Base-by-base conservation (phyloP, 441 rosid species). In the Syzygium malaccense region DNA sequence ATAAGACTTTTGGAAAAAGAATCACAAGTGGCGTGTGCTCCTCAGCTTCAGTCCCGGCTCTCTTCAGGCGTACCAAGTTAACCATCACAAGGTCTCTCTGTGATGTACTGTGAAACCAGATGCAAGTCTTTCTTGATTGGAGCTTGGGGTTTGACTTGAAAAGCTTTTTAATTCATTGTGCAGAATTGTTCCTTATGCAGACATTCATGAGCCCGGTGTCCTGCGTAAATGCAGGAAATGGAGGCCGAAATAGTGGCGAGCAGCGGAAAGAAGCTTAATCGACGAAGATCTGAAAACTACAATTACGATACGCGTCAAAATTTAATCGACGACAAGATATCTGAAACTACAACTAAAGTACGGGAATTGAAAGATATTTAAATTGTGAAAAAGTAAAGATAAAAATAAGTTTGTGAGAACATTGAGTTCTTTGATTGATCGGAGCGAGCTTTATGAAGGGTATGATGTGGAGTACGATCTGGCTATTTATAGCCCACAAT, bases 301-400 rank as follows among this genome's bases (percentile, higher is more conserved):
- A 20, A 20, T 12, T 56, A 8, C 4, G 4, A 20, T 56, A 56
- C 0, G 1, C 4, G 0, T 11, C 1, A 0, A 12, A 20, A 14
- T 56, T 56, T 56, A 20, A 56, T 56, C 6, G 58, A 56, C 12
- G 23, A 56, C 12, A 0, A 56, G 26, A 56, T 56, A 56, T 56
- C 8, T 56, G 26, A 56, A 20, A 56, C 58, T 20, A 3, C 1
- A 2, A 20, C 58, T 56, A 56, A 56, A 56, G 11, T 1, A 56
- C 9, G 58, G 12, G 58, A 56, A 56, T 20, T 56, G 58, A 23
- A 20, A 56, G 8, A 55, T 19, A 56, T 23, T 19, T 20, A 56
- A 56, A 56, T 20, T 56, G 58, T 12, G 8, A 12, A 20, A 55
- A 55, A 56, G 58, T 56, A 6, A 56, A 56, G 58, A 56, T 56